Conservation (phyloP, 169 alveolate genomes). For the Eimeria brunetti region DNA sequence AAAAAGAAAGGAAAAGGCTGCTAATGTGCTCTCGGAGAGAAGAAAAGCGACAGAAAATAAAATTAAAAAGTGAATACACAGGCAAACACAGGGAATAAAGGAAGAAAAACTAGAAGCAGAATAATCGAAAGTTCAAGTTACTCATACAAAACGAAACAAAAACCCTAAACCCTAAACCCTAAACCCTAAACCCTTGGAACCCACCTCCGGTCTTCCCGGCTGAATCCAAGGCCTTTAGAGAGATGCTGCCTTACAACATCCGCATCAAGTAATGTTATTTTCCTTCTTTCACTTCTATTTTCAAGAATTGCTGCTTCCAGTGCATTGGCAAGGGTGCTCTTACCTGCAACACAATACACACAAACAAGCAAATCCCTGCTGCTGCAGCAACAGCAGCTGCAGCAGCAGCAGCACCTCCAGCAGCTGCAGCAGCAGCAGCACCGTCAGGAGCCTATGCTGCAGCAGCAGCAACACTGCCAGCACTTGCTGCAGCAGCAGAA, state of each 20-base stretch:
- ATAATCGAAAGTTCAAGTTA: no score
- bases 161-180: no score
- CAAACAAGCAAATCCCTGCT: not conserved
- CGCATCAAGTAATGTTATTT: conserved; percentile 80
- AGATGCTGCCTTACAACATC: conserved; percentile 81
- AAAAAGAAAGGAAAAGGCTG: not conserved
- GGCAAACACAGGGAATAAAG: not conserved
- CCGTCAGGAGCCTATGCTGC: no score
- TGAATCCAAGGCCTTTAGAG: conserved; percentile 75
- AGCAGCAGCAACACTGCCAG: no score
- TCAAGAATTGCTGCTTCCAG: conserved; percentile 71
- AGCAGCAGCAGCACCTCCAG: no score
- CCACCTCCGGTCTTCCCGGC: conserved; percentile 70
- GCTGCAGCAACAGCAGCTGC: conserved; percentile 32
- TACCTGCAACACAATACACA: conserved; percentile 71
- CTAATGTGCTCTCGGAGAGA: not conserved
- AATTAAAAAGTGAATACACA: not conserved
- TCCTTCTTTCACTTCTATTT: conserved; percentile 66
- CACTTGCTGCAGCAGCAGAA: no score
- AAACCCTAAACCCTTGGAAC: not conserved
- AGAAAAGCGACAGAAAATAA: not conserved
- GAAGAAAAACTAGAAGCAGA: not conserved
- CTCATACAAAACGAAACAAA: no score
- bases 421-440: no score
- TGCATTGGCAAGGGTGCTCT: conserved; percentile 83